phyloP scores from a whole-genome alignment of 768 basidiomycete species.

The Termitomyces sp. region DNA sequence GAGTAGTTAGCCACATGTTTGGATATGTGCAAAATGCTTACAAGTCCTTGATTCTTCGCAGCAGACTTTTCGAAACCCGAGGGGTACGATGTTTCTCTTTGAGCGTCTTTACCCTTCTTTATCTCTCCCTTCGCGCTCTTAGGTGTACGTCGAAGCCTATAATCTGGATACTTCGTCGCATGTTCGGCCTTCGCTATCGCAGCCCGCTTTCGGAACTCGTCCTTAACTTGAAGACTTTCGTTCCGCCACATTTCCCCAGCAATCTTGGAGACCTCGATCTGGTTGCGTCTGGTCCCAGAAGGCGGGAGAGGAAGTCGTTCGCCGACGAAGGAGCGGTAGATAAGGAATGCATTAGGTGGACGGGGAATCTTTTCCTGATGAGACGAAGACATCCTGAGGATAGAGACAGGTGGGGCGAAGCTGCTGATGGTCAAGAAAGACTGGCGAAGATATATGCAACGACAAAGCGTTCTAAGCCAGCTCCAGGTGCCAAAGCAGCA shows the following conservation, averaged over 20 bases:
- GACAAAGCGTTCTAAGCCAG: background rate
- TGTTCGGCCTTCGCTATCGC: background rate
- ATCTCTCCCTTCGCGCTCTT: background rate
- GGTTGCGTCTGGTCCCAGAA: background rate
- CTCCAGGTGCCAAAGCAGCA: background rate
- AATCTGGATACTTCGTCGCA: background rate
- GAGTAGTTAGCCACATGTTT: background rate
- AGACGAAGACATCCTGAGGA: background rate
- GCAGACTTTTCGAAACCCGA: background rate
- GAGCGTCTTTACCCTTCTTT: background rate
- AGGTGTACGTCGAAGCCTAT: background rate
- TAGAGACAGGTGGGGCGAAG: background rate
- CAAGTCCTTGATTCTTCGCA: background rate
- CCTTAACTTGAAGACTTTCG: background rate
- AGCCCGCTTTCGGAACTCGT: background rate
- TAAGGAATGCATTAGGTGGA: background rate
- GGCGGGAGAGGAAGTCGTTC: background rate
- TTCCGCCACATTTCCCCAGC: background rate
- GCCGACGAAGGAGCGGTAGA: background rate
- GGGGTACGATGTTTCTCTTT: background rate
- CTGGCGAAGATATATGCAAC: background rate
- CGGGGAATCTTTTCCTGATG: background rate
- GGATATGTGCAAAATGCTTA: background rate
- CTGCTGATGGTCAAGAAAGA: background rate
- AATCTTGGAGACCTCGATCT: background rate